These are phyloP conservation scores for Stentor roeselii DNA, from an alignment of 73 alveolate genomes.

Conservation along the genomic window DNA sequence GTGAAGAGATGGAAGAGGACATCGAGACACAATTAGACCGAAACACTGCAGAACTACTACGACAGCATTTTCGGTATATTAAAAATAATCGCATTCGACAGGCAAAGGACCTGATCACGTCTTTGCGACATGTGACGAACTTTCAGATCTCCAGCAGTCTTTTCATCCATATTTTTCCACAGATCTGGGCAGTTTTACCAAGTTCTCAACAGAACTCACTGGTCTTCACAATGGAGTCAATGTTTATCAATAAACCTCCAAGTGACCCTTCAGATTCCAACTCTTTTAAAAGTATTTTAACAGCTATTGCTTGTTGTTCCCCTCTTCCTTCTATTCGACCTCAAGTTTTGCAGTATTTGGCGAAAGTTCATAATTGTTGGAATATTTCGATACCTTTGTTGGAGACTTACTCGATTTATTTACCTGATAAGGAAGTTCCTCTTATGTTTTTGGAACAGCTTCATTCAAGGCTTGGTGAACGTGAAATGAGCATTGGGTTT, in stretches of 20 bases:
- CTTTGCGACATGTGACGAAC: background rate
- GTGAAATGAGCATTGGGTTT: background rate
- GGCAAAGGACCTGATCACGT: background rate
- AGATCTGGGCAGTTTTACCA: background rate
- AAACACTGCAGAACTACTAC: background rate
- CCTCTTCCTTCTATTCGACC: slow-evolving; percentile 3
- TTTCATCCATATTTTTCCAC: slow-evolving; percentile 1
- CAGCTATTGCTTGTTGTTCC: slow-evolving; percentile 13
- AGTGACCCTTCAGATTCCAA: background rate
- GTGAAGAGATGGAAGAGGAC: slow-evolving; percentile 23
- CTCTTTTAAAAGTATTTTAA: slow-evolving; percentile 6
- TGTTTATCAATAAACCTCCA: background rate
- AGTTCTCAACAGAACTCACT: background rate
- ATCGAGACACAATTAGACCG: background rate
- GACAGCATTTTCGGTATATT: slow-evolving; percentile 5
- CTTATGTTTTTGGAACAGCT: background rate
- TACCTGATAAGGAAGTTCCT: background rate
- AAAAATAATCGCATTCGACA: background rate
- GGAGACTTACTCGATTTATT: background rate
- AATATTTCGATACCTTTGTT: slow-evolving; percentile 16
- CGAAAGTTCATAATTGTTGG: slow-evolving; percentile 1
- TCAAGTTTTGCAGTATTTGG: background rate
- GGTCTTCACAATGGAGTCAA: background rate
- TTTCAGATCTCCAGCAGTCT: background rate
- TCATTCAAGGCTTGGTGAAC: background rate